phyloP scores from a whole-genome alignment of 306 rosid genomes.

The Lupinus albus region DNA sequence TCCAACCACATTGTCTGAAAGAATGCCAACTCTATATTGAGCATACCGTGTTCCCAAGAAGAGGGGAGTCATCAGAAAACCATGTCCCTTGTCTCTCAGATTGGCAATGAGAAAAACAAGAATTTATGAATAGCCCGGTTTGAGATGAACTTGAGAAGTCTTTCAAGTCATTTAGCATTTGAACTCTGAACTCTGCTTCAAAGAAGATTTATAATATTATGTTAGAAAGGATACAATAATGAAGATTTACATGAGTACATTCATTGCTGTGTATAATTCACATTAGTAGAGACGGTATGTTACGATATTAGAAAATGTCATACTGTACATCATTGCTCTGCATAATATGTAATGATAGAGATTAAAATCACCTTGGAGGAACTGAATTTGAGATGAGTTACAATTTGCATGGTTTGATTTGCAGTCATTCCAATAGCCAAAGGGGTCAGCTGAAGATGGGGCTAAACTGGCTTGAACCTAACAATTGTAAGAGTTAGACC shows the following conservation, averaged over 20 bases:
- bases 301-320: conserved; percentile 6
- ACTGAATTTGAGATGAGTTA: conserved; percentile 75
- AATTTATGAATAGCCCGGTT: conserved; percentile 79
- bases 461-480: conserved; percentile 86
- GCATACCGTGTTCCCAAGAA: conserved; percentile 62
- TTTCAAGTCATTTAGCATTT: conserved; percentile 63
- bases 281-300: conserved; percentile 2
- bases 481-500: conserved; percentile 13
- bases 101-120: conserved; percentile 96
- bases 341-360: conserved; percentile 7
- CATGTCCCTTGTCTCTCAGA: conserved; percentile 93
- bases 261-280: neutral
- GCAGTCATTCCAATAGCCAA: conserved; percentile 76
- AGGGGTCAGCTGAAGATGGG: conserved; percentile 79
- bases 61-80: conserved; percentile 85
- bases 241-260: neutral
- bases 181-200: conserved; percentile 77
- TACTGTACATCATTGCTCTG: neutral
- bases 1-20: no score
- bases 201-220: conserved; percentile 8
- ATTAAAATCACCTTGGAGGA: conserved; percentile 70
- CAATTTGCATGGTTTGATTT: conserved; percentile 74
- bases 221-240: conserved; percentile 25
- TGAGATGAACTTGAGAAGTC: conserved; percentile 59
- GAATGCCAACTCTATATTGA: neutral